Evolutionary conservation across 148 eudicot genomes (phyloP), one percentile per base, ranked within the genome.

Genomic region (Arctostaphylos glauca): DNA sequence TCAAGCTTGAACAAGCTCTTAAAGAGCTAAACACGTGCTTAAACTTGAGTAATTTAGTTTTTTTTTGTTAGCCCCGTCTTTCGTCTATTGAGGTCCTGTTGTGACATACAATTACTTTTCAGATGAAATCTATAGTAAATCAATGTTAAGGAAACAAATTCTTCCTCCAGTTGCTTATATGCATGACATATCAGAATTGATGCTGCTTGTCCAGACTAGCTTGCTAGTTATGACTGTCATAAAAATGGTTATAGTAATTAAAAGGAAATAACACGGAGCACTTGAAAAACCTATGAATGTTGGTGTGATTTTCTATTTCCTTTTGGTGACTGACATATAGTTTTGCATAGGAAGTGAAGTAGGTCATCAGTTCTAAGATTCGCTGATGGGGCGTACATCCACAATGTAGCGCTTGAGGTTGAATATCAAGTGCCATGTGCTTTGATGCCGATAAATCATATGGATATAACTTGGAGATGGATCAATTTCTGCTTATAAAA

Each of bases 81-180:
- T 66, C 13, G 14, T 66, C 15, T 72, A 52, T 18, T 41, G 77
- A 21, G 77, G 77, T 74, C 38, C 55, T 74, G 55, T 74, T 74
- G 77, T 48, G 19, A 21, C 52, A 12, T 47, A 9, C 31, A n/a
- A 21, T 19, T 74, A 3, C 2, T 48, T 48, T 48, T 46, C 8
- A 0, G 49, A 74, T 44, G 25, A 9, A 47, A 46, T 3, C 23
- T 74, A 47, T 47, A 3, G 14, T 16, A 13, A 49, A 49, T 2
- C 13, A 47, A 74, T 10, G 47, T 74, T 5, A 21, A 13, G 25
- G 48, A 16, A 70, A 70, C 47, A 70, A 31, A 3, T 16, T n/a
- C 9, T 15, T 73, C 53, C 54, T 19, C 25, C 15, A n/a, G 47
- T 47, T 44, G 54, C 31, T 4, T 46, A 73, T 18, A 44, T 46